Conservation (phyloP, 78 protist genomes). For the Diacronema lutheri region DNA sequence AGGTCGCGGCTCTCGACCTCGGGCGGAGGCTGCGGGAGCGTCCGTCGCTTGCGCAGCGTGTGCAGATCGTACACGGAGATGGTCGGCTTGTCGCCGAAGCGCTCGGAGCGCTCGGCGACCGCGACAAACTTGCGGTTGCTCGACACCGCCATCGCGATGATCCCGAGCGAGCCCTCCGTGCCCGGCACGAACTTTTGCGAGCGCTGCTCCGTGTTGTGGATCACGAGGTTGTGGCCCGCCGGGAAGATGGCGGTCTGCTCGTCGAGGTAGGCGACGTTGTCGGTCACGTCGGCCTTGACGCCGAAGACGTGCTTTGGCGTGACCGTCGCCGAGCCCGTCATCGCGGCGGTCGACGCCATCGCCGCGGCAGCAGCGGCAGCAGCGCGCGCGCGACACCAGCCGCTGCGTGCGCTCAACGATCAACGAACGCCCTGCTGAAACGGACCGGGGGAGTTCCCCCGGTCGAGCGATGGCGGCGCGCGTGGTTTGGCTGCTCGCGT, state of each 20-base stretch:
- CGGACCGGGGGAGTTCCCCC: too few species aligned
- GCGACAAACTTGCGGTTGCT: slow-evolving; percentile 62
- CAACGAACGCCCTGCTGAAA: too few species aligned
- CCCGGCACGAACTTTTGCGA: slow-evolving; percentile 44
- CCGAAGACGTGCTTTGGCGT: slow-evolving; percentile 55
- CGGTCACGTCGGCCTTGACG: slow-evolving; percentile 49
- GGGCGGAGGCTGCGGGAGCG: background rate
- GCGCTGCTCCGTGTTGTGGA: slow-evolving; percentile 38
- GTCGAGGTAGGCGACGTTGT: slow-evolving; percentile 45
- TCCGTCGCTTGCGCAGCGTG: slow-evolving; percentile 16
- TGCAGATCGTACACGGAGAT: slow-evolving; percentile 54
- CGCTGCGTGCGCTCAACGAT: too few species aligned
- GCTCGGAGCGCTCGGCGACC: slow-evolving; percentile 47
- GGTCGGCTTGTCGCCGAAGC: slow-evolving; percentile 14
- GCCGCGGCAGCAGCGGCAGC: too few species aligned
- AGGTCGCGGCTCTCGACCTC: background rate
- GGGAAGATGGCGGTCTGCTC: slow-evolving; percentile 55
- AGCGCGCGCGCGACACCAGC: too few species aligned
- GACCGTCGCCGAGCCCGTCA: background rate
- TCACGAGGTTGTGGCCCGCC: slow-evolving; percentile 41
- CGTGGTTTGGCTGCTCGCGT: too few species aligned
- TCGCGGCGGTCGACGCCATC: background rate
- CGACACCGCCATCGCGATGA: slow-evolving; percentile 43
- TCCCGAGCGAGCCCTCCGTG: slow-evolving; percentile 39
- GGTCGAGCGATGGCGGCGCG: too few species aligned